Conservation (phyloP, 2,329 filamentous ascomycete genomes). For the Thelonectria blattea region DNA sequence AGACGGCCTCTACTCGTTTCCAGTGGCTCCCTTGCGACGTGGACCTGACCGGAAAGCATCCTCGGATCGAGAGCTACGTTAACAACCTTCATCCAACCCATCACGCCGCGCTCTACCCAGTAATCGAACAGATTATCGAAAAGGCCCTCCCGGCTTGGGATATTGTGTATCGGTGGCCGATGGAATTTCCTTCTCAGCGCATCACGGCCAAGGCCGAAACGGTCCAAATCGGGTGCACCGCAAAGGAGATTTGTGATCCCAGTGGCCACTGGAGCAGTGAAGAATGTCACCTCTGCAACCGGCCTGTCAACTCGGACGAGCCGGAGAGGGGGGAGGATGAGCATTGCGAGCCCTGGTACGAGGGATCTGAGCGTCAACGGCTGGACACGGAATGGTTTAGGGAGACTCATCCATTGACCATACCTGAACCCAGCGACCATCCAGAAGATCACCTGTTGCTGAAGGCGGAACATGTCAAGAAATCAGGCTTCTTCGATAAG, state of each 20-base stretch:
- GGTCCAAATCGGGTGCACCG: conserved; percentile 29
- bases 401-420: conserved; percentile 31
- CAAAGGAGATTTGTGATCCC: conserved; percentile 25
- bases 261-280: not conserved
- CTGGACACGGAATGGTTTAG: conserved; percentile 40
- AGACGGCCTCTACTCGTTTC: conserved; percentile 33
- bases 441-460: conserved; percentile 13
- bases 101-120: conserved; percentile 46
- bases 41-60: conserved; percentile 44
- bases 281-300: conserved; percentile 25
- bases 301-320: conserved; percentile 39
- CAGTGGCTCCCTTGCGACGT: conserved; percentile 60
- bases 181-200: conserved; percentile 38
- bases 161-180: conserved; percentile 41
- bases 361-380: conserved; percentile 28
- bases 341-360: conserved; percentile 22
- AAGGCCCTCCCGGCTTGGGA: conserved; percentile 55
- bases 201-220: conserved; percentile 15
- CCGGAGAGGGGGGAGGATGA: conserved; percentile 26
- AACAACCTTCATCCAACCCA: conserved; percentile 58
- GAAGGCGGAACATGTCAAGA: conserved; percentile 33
- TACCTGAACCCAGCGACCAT: conserved; percentile 24
- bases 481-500: conserved; percentile 39
- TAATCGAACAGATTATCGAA: conserved; percentile 51
- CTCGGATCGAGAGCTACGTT: conserved; percentile 56